Conservation (phyloP, 495 filamentous ascomycete genomes). For the Trichoderma gamsii region DNA sequence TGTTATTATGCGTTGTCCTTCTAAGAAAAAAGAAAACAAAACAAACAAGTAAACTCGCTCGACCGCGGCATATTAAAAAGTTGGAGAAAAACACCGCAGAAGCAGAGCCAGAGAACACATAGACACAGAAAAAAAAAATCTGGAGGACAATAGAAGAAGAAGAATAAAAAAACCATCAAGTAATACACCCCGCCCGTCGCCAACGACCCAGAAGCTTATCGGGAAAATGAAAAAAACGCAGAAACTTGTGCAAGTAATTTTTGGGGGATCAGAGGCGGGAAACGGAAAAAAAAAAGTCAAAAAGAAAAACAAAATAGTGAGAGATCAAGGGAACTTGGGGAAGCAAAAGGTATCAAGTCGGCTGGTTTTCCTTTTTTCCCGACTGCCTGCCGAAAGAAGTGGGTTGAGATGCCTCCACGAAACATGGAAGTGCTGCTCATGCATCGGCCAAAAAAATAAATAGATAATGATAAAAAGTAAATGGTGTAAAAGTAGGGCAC, state of each 20-base stretch:
- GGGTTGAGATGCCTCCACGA: not conserved
- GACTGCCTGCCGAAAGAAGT: slow-evolving; percentile 12
- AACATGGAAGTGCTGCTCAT: not conserved
- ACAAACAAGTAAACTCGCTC: slow-evolving; percentile 3
- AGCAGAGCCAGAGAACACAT: not conserved
- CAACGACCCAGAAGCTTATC: slow-evolving; percentile 16
- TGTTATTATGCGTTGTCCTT: not conserved
- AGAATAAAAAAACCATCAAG: slow-evolving; percentile 12
- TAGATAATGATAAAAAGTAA: slow-evolving; percentile 23
- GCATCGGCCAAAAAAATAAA: slow-evolving; percentile 22
- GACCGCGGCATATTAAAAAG: not conserved
- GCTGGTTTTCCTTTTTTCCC: slow-evolving; percentile 12
- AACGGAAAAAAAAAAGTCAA: slow-evolving; percentile 21
- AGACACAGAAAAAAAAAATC: not conserved
- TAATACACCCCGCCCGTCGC: slow-evolving; percentile 20
- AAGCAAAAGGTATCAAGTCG: slow-evolving; percentile 13
- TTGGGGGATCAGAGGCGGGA: slow-evolving; percentile 22
- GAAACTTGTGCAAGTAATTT: slow-evolving; percentile 23
- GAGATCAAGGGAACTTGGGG: not conserved
- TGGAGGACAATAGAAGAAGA: not conserved
- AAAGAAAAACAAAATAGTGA: not conserved
- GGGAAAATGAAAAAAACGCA: slow-evolving; percentile 20
- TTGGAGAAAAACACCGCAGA: not conserved
- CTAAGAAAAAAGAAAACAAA: not conserved
- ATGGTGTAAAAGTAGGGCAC: slow-evolving; percentile 28